Base-by-base conservation (phyloP, 805 yeast species). In the Starmerella bacillaris region DNA sequence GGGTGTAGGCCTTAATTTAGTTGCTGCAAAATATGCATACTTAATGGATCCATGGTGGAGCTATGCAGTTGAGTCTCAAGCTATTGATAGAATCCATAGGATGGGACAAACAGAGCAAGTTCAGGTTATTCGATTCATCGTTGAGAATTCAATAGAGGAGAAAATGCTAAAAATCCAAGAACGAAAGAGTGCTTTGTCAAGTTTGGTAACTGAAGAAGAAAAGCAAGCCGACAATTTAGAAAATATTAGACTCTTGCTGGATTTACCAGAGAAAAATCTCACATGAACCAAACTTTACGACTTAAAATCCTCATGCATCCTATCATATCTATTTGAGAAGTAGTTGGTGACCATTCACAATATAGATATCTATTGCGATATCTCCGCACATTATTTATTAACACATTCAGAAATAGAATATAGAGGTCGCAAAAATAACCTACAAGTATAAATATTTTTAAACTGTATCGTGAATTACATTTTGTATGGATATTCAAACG, bases 11-110 rank as follows among this genome's bases (percentile, higher is more conserved):
- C 61, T 84, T 42, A 84, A 84, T 50, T 59, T 84, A 40, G 84
- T 93, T 0, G 70, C 74, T 34, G 93, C 95, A 0, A 75, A 79
- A 0, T 65, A 69, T 24, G 95, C 92, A 2, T 82, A 73, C 46
- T 65, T 84, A 68, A 76, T 86, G 80, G 95, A 84, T 49, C 94
- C 95, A 0, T 84, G 94, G 89, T 84, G 95, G 95, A 78, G 89
- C 21, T 92, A 80, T 31, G 79, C 92, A 33, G 71, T 76, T 36
- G 94, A 82, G 48, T 80, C 78, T 34, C 94, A 82, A 53, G 94
- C 94, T 0, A 78, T 83, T 40, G 94, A 83, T 56, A 60, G 96
- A 47, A 67, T 86, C 14, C 94, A 84, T 51, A 66, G 96, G 45
- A 78, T 86, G 50, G 95, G 96, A 0, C 96, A 84, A 51, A 59